These are phyloP conservation scores for Macrophomina phaseolina DNA, from an alignment of 2,329 filamentous ascomycete genomes.

Conservation along the genomic window DNA sequence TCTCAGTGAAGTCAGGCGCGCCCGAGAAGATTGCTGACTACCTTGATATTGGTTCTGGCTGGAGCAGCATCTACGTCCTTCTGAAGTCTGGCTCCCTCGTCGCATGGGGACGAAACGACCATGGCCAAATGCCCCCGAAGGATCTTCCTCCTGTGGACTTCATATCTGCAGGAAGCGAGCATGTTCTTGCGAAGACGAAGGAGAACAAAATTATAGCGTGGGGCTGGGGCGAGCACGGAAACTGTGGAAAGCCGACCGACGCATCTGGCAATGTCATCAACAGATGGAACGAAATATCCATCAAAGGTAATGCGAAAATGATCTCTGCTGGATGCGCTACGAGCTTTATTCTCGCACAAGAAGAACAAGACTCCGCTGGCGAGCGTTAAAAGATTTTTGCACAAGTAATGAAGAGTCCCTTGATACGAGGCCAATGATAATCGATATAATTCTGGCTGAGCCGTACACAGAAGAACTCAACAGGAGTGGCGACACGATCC, in stretches of 20 bases:
- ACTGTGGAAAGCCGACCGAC: conserved; percentile 74
- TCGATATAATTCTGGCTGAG: too few relatives aligned
- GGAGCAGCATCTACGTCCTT: conserved; percentile 81
- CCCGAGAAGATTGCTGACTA: conserved; percentile 63
- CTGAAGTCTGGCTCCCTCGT: conserved; percentile 63
- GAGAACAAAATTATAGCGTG: conserved; percentile 76
- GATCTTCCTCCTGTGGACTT: conserved; percentile 63
- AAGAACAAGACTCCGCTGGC: background rate
- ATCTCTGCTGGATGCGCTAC: conserved; percentile 91
- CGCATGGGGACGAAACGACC: conserved; percentile 85
- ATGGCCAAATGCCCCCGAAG: conserved; percentile 75
- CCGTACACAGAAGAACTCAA: too few relatives aligned
- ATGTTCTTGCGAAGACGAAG: conserved; percentile 74
- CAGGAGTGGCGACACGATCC: too few relatives aligned
- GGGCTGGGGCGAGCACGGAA: conserved; percentile 98
- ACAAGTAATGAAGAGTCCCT: background rate
- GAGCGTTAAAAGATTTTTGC: background rate
- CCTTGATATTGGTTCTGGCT: conserved; percentile 76
- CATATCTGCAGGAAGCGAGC: conserved; percentile 89
- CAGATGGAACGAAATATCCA: conserved; percentile 69
- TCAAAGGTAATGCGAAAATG: conserved; percentile 59
- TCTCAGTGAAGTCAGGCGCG: conserved; percentile 64
- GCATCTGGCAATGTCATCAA: conserved; percentile 71
- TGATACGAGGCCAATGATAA: background rate
- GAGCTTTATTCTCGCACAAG: conserved; percentile 68